Conservation (phyloP, 176 grass and related monocot genomes). For the Panicum miliaceum region DNA sequence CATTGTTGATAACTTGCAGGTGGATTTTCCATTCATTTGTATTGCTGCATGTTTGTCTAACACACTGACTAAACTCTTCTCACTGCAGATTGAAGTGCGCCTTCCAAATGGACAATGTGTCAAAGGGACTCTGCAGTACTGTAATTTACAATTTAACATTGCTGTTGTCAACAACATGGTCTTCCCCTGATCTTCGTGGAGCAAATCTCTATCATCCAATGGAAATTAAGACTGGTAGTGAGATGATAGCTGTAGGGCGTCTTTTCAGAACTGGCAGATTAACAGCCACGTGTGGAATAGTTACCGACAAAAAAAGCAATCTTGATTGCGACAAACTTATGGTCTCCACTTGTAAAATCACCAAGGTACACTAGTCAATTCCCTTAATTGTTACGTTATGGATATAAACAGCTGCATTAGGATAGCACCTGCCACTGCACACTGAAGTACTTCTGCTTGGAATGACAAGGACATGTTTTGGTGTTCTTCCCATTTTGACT, state of each 20-base stretch:
- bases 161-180: not conserved
- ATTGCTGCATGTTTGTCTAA: not conserved
- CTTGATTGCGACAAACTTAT: not conserved
- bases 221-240: not conserved
- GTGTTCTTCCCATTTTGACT: not conserved
- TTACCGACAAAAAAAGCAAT: conserved; percentile 16
- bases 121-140: conserved; percentile 15
- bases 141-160: conserved; percentile 16
- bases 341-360: conserved; percentile 22
- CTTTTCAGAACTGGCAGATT: conserved; percentile 1
- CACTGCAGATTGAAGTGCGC: conserved; percentile 14
- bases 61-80: not conserved
- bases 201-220: not conserved
- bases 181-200: not conserved
- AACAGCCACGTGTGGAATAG: not conserved
- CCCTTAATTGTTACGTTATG: not conserved
- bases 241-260: conserved; percentile 24
- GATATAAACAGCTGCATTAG: not conserved
- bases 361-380: conserved; percentile 8
- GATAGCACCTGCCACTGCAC: not conserved
- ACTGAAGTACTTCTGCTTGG: not conserved
- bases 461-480: not conserved
- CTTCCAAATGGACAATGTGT: conserved; percentile 14
- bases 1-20: conserved; percentile 19
- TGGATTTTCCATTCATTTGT: conserved; percentile 2